Evolutionary conservation across 139 green algal species (phyloP).

Genomic region (Auxenochlorella protothecoides): DNA sequence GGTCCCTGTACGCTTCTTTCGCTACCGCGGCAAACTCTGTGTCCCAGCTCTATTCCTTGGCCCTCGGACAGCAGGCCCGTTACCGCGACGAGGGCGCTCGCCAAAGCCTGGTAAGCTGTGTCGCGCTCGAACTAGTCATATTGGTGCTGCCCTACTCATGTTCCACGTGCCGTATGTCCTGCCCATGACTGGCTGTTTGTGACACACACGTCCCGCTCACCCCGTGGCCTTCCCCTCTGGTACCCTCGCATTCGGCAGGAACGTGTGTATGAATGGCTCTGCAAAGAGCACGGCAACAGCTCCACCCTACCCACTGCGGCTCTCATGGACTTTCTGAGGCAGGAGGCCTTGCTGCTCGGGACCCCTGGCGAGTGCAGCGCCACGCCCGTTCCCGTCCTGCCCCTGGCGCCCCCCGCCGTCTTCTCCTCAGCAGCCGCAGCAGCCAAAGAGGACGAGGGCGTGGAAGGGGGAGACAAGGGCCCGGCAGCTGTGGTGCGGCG

Average conservation of each 20-base stretch:
- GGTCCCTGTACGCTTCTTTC: slow-evolving; percentile 43
- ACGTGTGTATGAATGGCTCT: slow-evolving; percentile 38
- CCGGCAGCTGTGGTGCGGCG: no score
- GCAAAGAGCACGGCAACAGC: slow-evolving; percentile 31
- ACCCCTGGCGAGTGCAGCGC: no score
- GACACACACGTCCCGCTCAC: background rate
- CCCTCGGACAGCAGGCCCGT: slow-evolving; percentile 36
- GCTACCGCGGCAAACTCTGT: slow-evolving; percentile 55
- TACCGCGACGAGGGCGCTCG: slow-evolving; percentile 33
- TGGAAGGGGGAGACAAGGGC: no score
- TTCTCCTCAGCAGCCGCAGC: no score
- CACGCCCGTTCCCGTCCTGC: no score
- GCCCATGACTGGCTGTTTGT: background rate
- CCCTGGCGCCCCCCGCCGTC: no score
- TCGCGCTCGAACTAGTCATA: no score
- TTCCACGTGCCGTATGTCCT: background rate
- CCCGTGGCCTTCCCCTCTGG: no score
- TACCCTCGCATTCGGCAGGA: slow-evolving; percentile 25
- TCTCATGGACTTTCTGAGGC: slow-evolving; percentile 49
- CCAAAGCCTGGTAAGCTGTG: slow-evolving; percentile 40
- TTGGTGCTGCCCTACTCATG: background rate
- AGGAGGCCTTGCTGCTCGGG: slow-evolving; percentile 20
- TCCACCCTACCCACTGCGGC: slow-evolving; percentile 40
- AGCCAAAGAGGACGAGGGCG: no score
- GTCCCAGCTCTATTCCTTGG: slow-evolving; percentile 48